Evolutionary conservation across 2,329 filamentous ascomycete species (phyloP).

Genomic region (Graphilbum ipis-grandicollis): DNA sequence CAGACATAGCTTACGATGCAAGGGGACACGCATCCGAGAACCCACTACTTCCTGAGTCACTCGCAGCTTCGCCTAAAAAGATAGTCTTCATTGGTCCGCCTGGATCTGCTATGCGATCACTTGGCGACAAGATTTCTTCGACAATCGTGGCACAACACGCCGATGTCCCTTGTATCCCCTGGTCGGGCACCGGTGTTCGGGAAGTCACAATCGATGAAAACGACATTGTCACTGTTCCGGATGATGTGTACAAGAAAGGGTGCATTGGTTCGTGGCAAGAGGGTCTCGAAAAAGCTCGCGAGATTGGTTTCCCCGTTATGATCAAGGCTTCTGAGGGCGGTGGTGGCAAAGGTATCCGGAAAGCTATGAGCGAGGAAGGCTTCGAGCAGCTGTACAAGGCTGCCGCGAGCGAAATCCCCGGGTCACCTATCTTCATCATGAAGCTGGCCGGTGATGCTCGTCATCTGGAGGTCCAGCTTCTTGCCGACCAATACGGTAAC

Average conservation of each 20-base stretch:
- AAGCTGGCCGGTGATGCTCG: conserved; percentile 92
- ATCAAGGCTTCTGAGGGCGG: conserved; percentile 99
- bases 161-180: conserved; percentile 92
- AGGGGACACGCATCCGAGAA: conserved; percentile 98
- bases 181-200: conserved; percentile 88
- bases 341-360: conserved; percentile 97
- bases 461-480: conserved; percentile 91
- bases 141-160: conserved; percentile 98
- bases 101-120: conserved; percentile 93
- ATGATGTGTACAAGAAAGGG: conserved; percentile 72
- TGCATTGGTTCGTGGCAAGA: conserved; percentile 84
- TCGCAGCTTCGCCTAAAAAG: conserved; percentile 92
- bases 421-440: conserved; percentile 99
- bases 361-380: conserved; percentile 69
- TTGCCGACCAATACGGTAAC: conserved; percentile 98
- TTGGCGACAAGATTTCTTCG: conserved; percentile 98
- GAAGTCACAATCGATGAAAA: conserved; percentile 60
- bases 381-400: conserved; percentile 86
- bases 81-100: conserved; percentile 98
- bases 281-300: conserved; percentile 67
- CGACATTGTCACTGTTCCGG: conserved; percentile 82
- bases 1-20: not conserved
- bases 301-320: conserved; percentile 98
- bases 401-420: conserved; percentile 91
- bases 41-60: conserved; percentile 87